Percentiles rank a stretch among this genome's conserved stretches.
phyloP scores from a whole-genome alignment of 306 rosid genomes.

The Corylus heterophylla region DNA sequence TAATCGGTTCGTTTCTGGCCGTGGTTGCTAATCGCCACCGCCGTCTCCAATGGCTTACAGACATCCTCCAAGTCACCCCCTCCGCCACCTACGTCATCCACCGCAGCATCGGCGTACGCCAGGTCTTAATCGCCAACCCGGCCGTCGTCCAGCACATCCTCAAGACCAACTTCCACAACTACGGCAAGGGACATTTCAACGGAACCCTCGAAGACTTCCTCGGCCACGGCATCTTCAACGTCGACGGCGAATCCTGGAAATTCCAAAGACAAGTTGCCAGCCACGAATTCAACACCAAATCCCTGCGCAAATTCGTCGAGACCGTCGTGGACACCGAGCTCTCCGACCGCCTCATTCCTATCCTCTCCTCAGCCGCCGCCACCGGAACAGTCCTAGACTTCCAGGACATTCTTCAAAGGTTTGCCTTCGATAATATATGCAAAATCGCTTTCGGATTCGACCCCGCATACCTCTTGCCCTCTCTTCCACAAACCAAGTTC shows the following conservation, averaged over 20 bases:
- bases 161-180: slow-evolving; percentile 53
- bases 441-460: slow-evolving; percentile 67
- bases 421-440: slow-evolving; percentile 70
- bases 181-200: slow-evolving; percentile 45
- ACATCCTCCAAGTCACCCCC: slow-evolving; percentile 48
- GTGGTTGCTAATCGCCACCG: slow-evolving; percentile 36
- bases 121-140: slow-evolving; percentile 59
- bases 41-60: slow-evolving; percentile 57
- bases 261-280: slow-evolving; percentile 62
- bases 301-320: slow-evolving; percentile 56
- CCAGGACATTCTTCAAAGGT: slow-evolving; percentile 70
- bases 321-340: slow-evolving; percentile 61
- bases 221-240: slow-evolving; percentile 64
- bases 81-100: slow-evolving; percentile 57
- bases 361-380: slow-evolving; percentile 26
- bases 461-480: slow-evolving; percentile 56
- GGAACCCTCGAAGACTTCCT: slow-evolving; percentile 49
- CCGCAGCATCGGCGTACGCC: slow-evolving; percentile 37
- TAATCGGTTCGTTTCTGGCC: slow-evolving; percentile 49
- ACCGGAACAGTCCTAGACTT: slow-evolving; percentile 31
- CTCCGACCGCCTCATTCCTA: slow-evolving; percentile 49
- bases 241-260: slow-evolving; percentile 58
- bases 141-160: slow-evolving; percentile 66
- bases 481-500: slow-evolving; percentile 46
- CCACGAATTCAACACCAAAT: slow-evolving; percentile 54